Evolutionary conservation across 2,329 filamentous ascomycete species (phyloP).

Genomic region (Amylocarpus encephaloides): DNA sequence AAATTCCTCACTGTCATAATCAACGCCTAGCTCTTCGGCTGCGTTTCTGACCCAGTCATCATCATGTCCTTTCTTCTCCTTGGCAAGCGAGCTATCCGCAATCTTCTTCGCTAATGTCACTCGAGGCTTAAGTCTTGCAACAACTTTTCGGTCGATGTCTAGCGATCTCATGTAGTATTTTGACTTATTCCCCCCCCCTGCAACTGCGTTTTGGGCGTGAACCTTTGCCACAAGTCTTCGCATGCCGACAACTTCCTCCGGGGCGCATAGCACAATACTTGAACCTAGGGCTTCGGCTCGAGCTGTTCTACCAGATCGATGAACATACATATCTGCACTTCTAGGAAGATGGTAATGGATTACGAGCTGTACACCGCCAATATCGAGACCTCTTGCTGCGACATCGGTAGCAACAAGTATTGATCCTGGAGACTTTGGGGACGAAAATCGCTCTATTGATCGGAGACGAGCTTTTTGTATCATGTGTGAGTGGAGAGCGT

Average conservation of each 20-base stretch:
- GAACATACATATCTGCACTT: conserved; percentile 87
- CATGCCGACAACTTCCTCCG: conserved; percentile 83
- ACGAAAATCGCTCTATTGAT: conserved; percentile 82
- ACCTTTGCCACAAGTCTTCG: conserved; percentile 82
- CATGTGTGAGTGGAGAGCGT: conserved; percentile 89
- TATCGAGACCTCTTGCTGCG: conserved; percentile 88
- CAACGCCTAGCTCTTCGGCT: conserved; percentile 87
- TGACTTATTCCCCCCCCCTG: conserved; percentile 37
- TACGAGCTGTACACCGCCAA: conserved; percentile 80
- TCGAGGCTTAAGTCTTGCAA: conserved; percentile 68
- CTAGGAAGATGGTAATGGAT: conserved; percentile 94
- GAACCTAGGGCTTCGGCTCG: conserved; percentile 71
- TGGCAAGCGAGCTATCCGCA: conserved; percentile 74
- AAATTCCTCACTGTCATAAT: conserved; percentile 87
- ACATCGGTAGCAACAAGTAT: conserved; percentile 92
- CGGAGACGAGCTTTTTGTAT: conserved; percentile 90
- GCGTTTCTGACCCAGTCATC: conserved; percentile 79
- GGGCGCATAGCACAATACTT: conserved; percentile 82
- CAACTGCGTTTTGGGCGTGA: conserved; percentile 53
- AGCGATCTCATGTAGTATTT: conserved; percentile 72
- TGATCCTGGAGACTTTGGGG: conserved; percentile 46
- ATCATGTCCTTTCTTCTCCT: conserved; percentile 78
- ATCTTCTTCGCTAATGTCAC: conserved; percentile 80
- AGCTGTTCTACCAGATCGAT: conserved; percentile 89
- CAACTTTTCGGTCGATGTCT: conserved; percentile 75